phyloP scores from a whole-genome alignment of 1,284 basidiomycete species.

The Fistulinella staudtii region DNA sequence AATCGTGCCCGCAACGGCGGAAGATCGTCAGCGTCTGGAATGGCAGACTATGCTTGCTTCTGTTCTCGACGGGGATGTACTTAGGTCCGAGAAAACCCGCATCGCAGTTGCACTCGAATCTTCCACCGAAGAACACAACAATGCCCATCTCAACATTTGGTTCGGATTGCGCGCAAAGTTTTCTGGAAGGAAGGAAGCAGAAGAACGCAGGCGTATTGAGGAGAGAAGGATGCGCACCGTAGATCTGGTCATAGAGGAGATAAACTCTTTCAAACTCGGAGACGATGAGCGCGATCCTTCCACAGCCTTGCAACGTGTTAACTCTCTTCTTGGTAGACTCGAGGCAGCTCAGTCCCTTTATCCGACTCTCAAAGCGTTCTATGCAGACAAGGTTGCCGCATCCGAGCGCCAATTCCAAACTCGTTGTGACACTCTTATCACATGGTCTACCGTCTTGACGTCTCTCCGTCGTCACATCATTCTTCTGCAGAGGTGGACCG shows the following conservation, averaged over 20 bases:
- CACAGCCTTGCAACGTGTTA: slow-evolving; percentile 68
- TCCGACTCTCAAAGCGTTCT: slow-evolving; percentile 79
- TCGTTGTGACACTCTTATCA: slow-evolving; percentile 81
- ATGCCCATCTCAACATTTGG: slow-evolving; percentile 75
- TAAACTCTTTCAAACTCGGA: slow-evolving; percentile 65
- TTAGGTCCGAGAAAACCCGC: slow-evolving; percentile 89
- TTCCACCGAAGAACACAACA: slow-evolving; percentile 66
- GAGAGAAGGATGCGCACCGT: slow-evolving; percentile 80
- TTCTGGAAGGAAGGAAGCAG: slow-evolving; percentile 73
- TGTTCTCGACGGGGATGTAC: slow-evolving; percentile 88
- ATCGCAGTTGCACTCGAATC: slow-evolving; percentile 73
- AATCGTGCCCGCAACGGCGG: slow-evolving; percentile 57
- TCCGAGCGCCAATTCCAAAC: slow-evolving; percentile 65
- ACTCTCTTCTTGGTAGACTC: slow-evolving; percentile 71
- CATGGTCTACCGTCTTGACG: slow-evolving; percentile 83
- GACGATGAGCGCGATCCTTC: slow-evolving; percentile 43
- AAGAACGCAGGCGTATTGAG: slow-evolving; percentile 80
- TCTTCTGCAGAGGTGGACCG: slow-evolving; percentile 87
- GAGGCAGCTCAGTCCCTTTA: slow-evolving; percentile 86
- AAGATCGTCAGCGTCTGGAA: slow-evolving; percentile 81
- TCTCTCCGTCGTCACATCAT: slow-evolving; percentile 75
- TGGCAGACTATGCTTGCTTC: slow-evolving; percentile 95
- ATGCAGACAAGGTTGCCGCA: slow-evolving; percentile 72
- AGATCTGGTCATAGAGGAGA: slow-evolving; percentile 80
- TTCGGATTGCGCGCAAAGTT: slow-evolving; percentile 87